These are phyloP conservation scores for Boletus rex-veris DNA, from an alignment of 768 basidiomycete genomes.

Conservation along the genomic window DNA sequence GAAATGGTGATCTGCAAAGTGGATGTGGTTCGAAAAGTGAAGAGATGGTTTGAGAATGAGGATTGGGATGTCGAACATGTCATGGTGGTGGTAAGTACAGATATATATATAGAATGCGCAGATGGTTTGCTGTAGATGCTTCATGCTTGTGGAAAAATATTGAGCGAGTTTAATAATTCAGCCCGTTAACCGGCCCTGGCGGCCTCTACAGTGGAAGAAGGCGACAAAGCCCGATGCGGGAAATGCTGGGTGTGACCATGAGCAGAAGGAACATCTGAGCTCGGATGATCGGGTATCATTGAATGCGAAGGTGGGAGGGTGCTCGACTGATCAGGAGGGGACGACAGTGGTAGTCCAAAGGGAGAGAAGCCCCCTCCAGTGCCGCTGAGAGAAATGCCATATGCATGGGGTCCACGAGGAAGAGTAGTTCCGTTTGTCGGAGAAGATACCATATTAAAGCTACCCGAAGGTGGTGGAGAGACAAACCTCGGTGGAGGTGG, in stretches of 20 bases:
- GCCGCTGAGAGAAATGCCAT: constrained; percentile 30
- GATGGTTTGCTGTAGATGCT: constrained; percentile 39
- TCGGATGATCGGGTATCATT: constrained; percentile 36
- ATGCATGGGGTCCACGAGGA: constrained; percentile 31
- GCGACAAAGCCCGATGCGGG: constrained; percentile 38
- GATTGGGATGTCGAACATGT: constrained; percentile 34
- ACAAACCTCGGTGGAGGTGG: constrained; percentile 34
- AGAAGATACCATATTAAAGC: constrained; percentile 28
- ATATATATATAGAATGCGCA: constrained; percentile 41
- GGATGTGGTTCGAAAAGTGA: constrained; percentile 27
- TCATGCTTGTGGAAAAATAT: constrained; percentile 38
- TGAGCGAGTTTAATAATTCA: constrained; percentile 38
- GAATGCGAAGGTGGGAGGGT: constrained; percentile 31
- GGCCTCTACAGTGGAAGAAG: constrained; percentile 39
- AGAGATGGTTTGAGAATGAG: constrained; percentile 25
- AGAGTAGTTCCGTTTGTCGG: constrained; percentile 25
- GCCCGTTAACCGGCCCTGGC: constrained; percentile 38
- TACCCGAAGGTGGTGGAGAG: constrained; percentile 30
- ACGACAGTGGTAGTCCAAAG: constrained; percentile 33
- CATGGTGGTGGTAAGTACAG: constrained; percentile 36
- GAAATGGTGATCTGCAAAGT: constrained; percentile 26
- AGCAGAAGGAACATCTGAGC: constrained; percentile 28
- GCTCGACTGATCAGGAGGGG: constrained; percentile 27
- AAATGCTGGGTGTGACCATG: constrained; percentile 38
- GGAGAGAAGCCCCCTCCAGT: constrained; percentile 29